Evolutionary conservation across 768 basidiomycete species (phyloP), one percentile per base, ranked within the genome.

Genomic region (Suillus discolor): DNA sequence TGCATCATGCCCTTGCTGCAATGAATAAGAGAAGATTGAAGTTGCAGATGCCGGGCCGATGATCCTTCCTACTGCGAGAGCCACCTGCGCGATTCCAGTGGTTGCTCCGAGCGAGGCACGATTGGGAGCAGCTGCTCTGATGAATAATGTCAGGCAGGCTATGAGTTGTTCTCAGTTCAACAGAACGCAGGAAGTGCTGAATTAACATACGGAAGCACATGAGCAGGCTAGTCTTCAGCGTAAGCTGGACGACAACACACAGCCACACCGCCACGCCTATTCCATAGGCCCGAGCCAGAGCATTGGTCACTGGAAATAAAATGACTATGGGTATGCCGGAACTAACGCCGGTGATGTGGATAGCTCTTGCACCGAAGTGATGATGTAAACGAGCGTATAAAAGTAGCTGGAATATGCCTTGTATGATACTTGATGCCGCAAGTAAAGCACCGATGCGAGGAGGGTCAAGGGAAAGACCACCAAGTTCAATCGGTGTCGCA

Each of bases 381-480:
- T 85, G 81, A 62, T 88, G 80, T 25, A 89, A 76, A 41, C 71
- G 75, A 25, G 88, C 82, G 70, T 92, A 93, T 77, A 85, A 85
- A 61, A 87, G 77, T 16, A 86, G 78, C 73, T 91, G 88, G 69
- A 89, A 78, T 16, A 84, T 5, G 2, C 89, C 80, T 11, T 70
- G 66, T 0, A 63, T 60, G 20, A 77, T 55, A 3, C 79, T 80
- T 47, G 69, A 59, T 18, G 67, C 36, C 2, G 71, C 70, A 38
- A 79, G 51, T 31, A 72, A 66, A 25, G 23, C 42, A 7, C 79
- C 79, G 31, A 80, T 81, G 11, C 66, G 25, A 3, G 73, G 69
- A 49, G 79, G 72, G 12, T 68, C 67, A 1, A 75, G 70, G 45
- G 49, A 38, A n/a, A 76, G 71, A 25, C 73, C 76, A 51, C 76